A percentile compares a stretch with the other conserved stretches of the same genome.
phyloP scores from a whole-genome alignment of 1,139 yeast species.

The Candida albicans region DNA sequence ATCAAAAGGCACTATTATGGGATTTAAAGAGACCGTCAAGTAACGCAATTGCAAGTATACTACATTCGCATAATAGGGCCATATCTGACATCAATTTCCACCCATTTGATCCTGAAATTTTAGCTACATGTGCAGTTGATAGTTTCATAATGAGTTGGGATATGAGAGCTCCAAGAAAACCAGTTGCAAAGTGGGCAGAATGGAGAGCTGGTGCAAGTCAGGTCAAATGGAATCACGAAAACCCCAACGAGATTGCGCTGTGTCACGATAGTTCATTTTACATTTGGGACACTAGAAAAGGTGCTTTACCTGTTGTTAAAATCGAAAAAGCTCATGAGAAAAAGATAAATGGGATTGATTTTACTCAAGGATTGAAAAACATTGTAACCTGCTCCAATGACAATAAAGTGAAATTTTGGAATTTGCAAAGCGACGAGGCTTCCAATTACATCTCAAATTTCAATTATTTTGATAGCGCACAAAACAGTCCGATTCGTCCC shows the following conservation, averaged over 20 bases:
- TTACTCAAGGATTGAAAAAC: slow-evolving; percentile 58
- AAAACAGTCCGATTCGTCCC: slow-evolving; percentile 32
- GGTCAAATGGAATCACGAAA: slow-evolving; percentile 85
- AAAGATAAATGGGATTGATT: slow-evolving; percentile 87
- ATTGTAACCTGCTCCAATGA: slow-evolving; percentile 86
- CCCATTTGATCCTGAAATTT: slow-evolving; percentile 79
- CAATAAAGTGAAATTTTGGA: slow-evolving; percentile 86
- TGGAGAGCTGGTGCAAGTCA: slow-evolving; percentile 96
- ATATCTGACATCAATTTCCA: slow-evolving; percentile 95
- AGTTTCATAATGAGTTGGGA: slow-evolving; percentile 91
- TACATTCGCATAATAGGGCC: slow-evolving; percentile 90
- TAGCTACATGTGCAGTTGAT: slow-evolving; percentile 93
- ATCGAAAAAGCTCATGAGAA: slow-evolving; percentile 71
- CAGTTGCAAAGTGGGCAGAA: slow-evolving; percentile 80
- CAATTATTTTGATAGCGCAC: slow-evolving; percentile 25
- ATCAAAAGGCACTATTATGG: slow-evolving; percentile 95
- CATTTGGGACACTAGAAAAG: slow-evolving; percentile 87
- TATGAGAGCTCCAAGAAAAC: slow-evolving; percentile 70
- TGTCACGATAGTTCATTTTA: slow-evolving; percentile 79
- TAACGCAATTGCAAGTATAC: slow-evolving; percentile 78
- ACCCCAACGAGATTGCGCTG: slow-evolving; percentile 77
- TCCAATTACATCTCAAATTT: slow-evolving; percentile 18
- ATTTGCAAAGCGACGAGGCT: slow-evolving; percentile 41
- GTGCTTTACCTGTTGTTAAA: slow-evolving; percentile 69
- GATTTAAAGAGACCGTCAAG: slow-evolving; percentile 75